phyloP scores from a whole-genome alignment of 2,329 filamentous ascomycete genomes.

The Cercospora citrullina region DNA sequence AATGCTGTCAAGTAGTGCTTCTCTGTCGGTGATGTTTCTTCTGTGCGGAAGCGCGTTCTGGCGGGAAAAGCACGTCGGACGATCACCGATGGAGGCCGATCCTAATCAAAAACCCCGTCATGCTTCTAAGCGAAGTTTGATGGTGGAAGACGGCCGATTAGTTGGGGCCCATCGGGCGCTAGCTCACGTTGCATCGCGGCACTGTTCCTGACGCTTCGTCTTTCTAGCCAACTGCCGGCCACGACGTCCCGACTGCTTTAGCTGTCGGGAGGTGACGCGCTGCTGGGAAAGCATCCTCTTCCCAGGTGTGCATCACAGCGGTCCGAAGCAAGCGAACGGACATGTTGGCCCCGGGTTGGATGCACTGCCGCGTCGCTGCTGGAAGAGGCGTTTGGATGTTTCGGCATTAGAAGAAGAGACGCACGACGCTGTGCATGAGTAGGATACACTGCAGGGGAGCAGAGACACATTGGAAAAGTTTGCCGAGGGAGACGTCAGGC shows the following conservation, averaged over 20 bases:
- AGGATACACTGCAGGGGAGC: not conserved
- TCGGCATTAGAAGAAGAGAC: not conserved
- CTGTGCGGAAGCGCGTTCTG: not conserved
- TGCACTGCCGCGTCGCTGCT: not conserved
- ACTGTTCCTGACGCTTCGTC: constrained; percentile 5
- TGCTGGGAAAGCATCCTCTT: constrained; percentile 4
- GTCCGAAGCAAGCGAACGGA: not conserved
- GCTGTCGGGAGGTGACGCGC: constrained; percentile 10
- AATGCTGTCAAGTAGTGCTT: not conserved
- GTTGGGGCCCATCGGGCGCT: constrained; percentile 8
- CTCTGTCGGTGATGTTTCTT: not conserved
- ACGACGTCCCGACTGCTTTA: constrained; percentile 3
- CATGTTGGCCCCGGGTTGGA: not conserved
- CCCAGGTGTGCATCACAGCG: not conserved
- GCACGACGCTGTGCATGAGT: not conserved
- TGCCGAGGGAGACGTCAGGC: not conserved
- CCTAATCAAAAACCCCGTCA: constrained; percentile 1
- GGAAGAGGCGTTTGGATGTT: not conserved
- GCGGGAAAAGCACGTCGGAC: not conserved
- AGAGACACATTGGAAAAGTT: not conserved
- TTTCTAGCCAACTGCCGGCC: constrained; percentile 3
- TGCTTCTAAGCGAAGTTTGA: constrained; percentile 3
- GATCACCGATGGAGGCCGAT: not conserved
- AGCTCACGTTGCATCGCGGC: constrained; percentile 6
- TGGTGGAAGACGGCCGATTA: constrained; percentile 2